Evolutionary conservation across 1,139 yeast genomes (phyloP).

Genomic region (Nakaseomyces uthaithaninus): DNA sequence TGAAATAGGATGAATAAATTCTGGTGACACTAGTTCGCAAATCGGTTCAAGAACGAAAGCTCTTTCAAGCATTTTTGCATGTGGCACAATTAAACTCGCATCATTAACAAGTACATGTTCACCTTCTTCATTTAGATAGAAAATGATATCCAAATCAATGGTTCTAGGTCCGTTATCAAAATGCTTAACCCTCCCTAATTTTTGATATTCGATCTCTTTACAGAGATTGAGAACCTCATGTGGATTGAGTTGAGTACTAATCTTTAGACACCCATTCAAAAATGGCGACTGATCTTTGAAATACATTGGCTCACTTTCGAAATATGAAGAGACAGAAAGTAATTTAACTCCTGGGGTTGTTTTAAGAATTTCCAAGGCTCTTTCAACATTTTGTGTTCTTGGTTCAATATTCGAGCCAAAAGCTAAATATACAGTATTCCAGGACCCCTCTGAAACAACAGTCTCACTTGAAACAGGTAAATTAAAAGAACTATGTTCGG

Average conservation of each 20-base stretch:
- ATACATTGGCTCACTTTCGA: constrained; percentile 91
- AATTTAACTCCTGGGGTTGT: constrained; percentile 38
- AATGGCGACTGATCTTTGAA: constrained; percentile 72
- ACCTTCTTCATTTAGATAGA: constrained; percentile 37
- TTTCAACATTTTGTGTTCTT: constrained; percentile 50
- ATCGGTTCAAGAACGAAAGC: constrained; percentile 86
- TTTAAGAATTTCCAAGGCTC: constrained; percentile 48
- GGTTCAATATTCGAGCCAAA: constrained; percentile 86
- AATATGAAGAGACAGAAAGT: constrained; percentile 62
- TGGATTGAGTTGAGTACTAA: constrained; percentile 53
- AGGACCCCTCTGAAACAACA: constrained; percentile 22
- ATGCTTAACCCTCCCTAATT: constrained; percentile 62
- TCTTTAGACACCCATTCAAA: constrained; percentile 70
- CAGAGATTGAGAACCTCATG: constrained; percentile 49
- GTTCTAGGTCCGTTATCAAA: constrained; percentile 87
- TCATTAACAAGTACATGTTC: constrained; percentile 37
- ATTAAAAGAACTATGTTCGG: constrained; percentile 16
- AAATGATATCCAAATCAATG: constrained; percentile 78
- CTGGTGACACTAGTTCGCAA: constrained; percentile 66
- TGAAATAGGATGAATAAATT: constrained; percentile 65
- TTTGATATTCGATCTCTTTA: constrained; percentile 70
- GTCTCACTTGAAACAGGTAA: constrained; percentile 21
- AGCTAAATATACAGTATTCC: constrained; percentile 60
- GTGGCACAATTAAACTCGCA: constrained; percentile 66
- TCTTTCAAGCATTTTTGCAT: constrained; percentile 78